These are phyloP conservation scores for Fagus crenata DNA, from an alignment of 306 rosid species.

Conservation along the genomic window DNA sequence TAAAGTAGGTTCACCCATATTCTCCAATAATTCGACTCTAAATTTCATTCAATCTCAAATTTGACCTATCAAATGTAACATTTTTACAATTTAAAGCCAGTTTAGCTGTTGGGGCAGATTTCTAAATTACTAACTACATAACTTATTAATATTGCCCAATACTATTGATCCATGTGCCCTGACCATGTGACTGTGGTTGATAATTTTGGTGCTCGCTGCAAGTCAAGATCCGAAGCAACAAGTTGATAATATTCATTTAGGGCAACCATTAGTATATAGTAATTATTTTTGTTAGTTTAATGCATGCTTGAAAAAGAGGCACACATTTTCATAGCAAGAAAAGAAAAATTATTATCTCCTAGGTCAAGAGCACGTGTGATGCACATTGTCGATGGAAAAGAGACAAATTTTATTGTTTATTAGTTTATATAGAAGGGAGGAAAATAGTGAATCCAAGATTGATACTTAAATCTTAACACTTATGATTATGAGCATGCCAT, in stretches of 20 bases:
- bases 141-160: not conserved
- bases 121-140: not conserved
- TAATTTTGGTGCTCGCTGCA: not conserved
- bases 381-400: conserved; percentile 51
- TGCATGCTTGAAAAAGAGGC: conserved; percentile 20
- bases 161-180: conserved; percentile 2
- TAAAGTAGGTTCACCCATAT: not conserved
- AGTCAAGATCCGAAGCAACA: conserved; percentile 27
- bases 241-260: conserved; percentile 18
- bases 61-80: not conserved
- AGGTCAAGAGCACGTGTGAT: conserved; percentile 60
- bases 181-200: conserved; percentile 1
- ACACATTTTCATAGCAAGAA: conserved; percentile 49
- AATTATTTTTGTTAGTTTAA: not conserved
- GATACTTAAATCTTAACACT: not conserved
- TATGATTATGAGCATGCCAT: conserved; percentile 7
- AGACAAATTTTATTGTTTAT: conserved; percentile 42
- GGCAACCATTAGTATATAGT: not conserved
- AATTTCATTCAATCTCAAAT: not conserved
- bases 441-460: conserved; percentile 14
- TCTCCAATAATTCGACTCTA: not conserved
- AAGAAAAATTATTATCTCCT: conserved; percentile 30
- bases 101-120: not conserved
- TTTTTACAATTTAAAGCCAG: not conserved
- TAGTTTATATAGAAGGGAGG: conserved; percentile 40